Evolutionary conservation across 345 rosid genomes (phyloP), one percentile per base, ranked within the genome.

Genomic region (Stellera chamaejasme): DNA sequence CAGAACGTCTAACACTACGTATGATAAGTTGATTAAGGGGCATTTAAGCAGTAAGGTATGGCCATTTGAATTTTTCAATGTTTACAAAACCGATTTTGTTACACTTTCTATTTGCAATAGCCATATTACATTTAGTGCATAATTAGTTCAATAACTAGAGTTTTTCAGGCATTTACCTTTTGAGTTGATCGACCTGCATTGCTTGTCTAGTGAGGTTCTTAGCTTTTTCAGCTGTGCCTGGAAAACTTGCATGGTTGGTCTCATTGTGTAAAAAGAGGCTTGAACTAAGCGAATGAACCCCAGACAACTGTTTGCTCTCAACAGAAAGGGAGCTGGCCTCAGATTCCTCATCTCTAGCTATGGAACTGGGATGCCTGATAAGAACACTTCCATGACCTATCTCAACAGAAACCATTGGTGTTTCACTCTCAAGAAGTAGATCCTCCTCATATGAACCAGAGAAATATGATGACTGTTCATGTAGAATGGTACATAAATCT

Each of bases 381-480:
- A 89, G 88, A 71, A 87, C 88, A 60, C 96, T 84, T 66, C 96
- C 97, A 72, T 89, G 96, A 67, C 99, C 97, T 65, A 85, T 79
- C 81, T 94, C 99, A 66, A 85, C 93, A 76, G 97, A 87, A 26
- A 85, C 92, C 96, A 94, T 83, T 43, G 95, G 95, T 59, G 88
- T 83, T 60, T 79, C 92, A 59, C 84, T 87, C 53, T 81, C 99
- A 61, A 85, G 75, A 68, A 94, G 90, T 81, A 94, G 85, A 73
- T 90, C 96, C 68, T 90, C 97, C 51, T 90, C 90, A 12, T 96
- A 85, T 47, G 87, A 78, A 54, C 82, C 95, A 53, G 99, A 89
- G 65, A 89, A 81, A 72, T 84, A 84, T 2, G 95, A 89, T 2
- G 86, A 87, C 68, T 87, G 96, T 71, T 90, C 99, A 67, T 94